Conservation (phyloP, 805 yeast genomes). For the Naumovozyma baii region DNA sequence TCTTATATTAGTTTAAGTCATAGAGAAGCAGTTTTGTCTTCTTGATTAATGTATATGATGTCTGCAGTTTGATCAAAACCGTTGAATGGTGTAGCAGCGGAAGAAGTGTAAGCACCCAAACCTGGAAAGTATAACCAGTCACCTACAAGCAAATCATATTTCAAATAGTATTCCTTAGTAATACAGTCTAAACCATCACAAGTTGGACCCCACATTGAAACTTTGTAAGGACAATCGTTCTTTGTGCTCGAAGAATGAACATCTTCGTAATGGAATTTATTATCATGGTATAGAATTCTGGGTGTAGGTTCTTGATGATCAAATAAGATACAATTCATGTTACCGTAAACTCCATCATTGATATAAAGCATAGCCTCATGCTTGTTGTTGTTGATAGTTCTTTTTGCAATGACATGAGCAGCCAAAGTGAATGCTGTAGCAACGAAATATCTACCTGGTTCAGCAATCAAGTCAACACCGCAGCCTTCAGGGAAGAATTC, state of each 20-base stretch:
- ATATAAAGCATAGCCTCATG: slow-evolving; percentile 64
- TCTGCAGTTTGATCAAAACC: slow-evolving; percentile 63
- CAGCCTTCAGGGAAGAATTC: slow-evolving; percentile 45
- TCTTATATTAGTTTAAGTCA: neutral
- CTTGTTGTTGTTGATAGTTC: slow-evolving; percentile 34
- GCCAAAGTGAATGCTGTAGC: slow-evolving; percentile 81
- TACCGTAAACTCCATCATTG: slow-evolving; percentile 94
- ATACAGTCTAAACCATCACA: slow-evolving; percentile 94
- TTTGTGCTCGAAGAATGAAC: slow-evolving; percentile 19
- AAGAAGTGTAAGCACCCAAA: slow-evolving; percentile 85
- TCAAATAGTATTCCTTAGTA: slow-evolving; percentile 40
- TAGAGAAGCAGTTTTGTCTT: slow-evolving; percentile 3
- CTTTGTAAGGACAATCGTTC: slow-evolving; percentile 26
- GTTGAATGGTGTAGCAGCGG: slow-evolving; percentile 87
- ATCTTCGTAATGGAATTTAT: slow-evolving; percentile 36
- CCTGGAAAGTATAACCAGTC: slow-evolving; percentile 85
- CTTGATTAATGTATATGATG: slow-evolving; percentile 53
- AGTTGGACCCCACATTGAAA: slow-evolving; percentile 95
- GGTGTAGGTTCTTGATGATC: slow-evolving; percentile 83
- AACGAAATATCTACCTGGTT: slow-evolving; percentile 87
- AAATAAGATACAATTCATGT: slow-evolving; percentile 83
- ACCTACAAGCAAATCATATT: slow-evolving; percentile 61
- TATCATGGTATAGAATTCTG: slow-evolving; percentile 48
- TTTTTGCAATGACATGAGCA: slow-evolving; percentile 74
- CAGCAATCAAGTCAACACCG: slow-evolving; percentile 60